Evolutionary conservation across 805 yeast species (phyloP), one percentile per base, ranked within the genome.

Genomic region (Wickerhamomyces silvicola): DNA sequence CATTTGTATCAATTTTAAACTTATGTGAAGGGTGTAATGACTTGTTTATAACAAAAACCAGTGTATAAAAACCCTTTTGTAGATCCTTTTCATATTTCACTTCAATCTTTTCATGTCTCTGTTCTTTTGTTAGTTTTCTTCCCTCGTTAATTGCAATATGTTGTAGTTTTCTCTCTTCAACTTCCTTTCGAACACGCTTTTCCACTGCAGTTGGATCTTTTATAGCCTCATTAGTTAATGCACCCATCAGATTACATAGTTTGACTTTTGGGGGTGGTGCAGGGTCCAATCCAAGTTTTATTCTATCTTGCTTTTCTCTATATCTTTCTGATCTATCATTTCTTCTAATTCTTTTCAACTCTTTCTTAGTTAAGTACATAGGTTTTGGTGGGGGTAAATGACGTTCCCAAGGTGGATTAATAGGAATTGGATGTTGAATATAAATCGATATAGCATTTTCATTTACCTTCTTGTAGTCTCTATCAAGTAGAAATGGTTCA

Each of bases 211-310:
- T 90, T 1, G 98, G 97, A 51, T 92, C 95, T 37, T 72, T 66
- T 29, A 88, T 81, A 6, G 92, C 85, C 36, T 84, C 94, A 45
- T 83, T 76, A 3, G 97, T 84, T 30, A 82, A 62, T 0, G 86
- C 95, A 45, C 71, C 81, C 87, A 86, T 84, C 56, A 92, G 67
- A 52, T 90, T 92, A 26, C 81, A 74, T 27, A 86, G 62, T 47
- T 81, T 84, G 17, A 92, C 81, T 55, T 90, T 92, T 3, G 96
- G 94, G 6, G 81, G 81, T 0, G 96, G 95, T 5, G 94, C 81
- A 0, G 94, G 81, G 28, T 81, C 84, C 13, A 88, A 58, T 0
- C 98, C 98, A 5, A 84, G 60, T 36, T 78, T 71, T 16, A 88
- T 78, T 28, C 81, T 64, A 43, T 85, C 90, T 50, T 85, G 95